These are phyloP conservation scores for Oryza meridionalis DNA, from an alignment of 176 grass and related monocot genomes.

Conservation along the genomic window DNA sequence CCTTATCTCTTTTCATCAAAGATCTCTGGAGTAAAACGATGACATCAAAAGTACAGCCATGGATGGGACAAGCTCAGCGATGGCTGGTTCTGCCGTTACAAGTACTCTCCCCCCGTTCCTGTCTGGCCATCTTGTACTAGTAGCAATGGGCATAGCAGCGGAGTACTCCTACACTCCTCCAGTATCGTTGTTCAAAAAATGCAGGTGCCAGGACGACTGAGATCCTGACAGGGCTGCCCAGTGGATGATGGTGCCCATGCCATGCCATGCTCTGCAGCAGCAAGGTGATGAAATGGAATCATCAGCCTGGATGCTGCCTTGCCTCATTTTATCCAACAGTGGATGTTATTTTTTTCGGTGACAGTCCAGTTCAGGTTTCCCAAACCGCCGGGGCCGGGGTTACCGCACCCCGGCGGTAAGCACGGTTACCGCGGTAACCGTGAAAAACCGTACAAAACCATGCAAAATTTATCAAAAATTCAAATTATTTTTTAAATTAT, in stretches of 20 bases:
- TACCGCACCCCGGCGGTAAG: no score
- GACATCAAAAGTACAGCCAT: slow-evolving; percentile 10
- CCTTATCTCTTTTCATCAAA: background rate
- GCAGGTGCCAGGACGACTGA: slow-evolving; percentile 12
- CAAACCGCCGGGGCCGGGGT: no score
- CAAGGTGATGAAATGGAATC: background rate
- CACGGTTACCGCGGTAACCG: no score
- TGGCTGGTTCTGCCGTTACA: background rate
- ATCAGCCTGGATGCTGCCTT: background rate
- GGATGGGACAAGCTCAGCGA: background rate
- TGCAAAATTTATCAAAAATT: no score
- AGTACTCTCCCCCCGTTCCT: slow-evolving; percentile 1
- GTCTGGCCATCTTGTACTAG: slow-evolving; percentile 13
- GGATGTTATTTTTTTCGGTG: background rate
- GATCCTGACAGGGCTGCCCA: slow-evolving; percentile 10
- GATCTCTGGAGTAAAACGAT: background rate
- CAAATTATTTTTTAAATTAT: no score
- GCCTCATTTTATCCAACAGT: slow-evolving; percentile 23
- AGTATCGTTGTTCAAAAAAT: background rate
- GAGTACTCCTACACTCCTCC: background rate
- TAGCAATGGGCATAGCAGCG: background rate
- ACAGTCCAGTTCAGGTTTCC: no score
- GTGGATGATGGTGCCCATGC: slow-evolving; percentile 17
- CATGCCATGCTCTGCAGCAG: background rate
- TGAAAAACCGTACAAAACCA: no score